These are phyloP conservation scores for Aspergillus ibericus DNA, from an alignment of 2,329 filamentous ascomycete genomes.

Conservation along the genomic window DNA sequence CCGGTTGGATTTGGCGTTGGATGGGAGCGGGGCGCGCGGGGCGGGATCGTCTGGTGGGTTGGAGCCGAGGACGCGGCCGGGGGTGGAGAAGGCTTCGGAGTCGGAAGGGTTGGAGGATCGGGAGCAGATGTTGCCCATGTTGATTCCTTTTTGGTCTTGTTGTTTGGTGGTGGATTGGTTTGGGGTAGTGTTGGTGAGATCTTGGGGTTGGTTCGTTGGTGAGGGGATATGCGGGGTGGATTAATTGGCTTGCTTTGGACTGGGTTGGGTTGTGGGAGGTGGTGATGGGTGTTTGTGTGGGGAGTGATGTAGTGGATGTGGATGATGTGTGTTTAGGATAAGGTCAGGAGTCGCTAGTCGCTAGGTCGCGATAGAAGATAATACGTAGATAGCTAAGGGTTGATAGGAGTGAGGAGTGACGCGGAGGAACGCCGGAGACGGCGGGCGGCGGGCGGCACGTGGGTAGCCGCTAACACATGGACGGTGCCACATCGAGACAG, in stretches of 20 bases:
- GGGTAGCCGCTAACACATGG: neutral
- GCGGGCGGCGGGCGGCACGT: neutral
- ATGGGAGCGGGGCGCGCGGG: slow-evolving; percentile 13
- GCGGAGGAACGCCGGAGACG: neutral
- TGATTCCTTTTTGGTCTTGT: neutral
- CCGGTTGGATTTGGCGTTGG: slow-evolving; percentile 48
- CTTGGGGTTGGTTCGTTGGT: neutral
- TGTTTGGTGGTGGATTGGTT: neutral
- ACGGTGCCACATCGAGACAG: no score
- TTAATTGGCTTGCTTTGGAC: neutral
- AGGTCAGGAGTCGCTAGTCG: neutral
- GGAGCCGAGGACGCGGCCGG: slow-evolving; percentile 70
- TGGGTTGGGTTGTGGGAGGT: no score
- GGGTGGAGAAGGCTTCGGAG: slow-evolving; percentile 66
- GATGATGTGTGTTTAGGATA: neutral
- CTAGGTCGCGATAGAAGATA: no score
- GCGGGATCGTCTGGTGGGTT: neutral
- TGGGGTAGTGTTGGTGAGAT: neutral
- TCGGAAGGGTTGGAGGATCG: slow-evolving; percentile 56
- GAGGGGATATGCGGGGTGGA: neutral
- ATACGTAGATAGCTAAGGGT: neutral
- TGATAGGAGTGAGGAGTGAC: neutral
- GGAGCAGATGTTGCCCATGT: slow-evolving; percentile 86
- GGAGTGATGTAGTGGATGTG: neutral
- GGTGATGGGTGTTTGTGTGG: no score